Conservation (phyloP, 2,329 filamentous ascomycete species). For the Zymoseptoria passerinii region DNA sequence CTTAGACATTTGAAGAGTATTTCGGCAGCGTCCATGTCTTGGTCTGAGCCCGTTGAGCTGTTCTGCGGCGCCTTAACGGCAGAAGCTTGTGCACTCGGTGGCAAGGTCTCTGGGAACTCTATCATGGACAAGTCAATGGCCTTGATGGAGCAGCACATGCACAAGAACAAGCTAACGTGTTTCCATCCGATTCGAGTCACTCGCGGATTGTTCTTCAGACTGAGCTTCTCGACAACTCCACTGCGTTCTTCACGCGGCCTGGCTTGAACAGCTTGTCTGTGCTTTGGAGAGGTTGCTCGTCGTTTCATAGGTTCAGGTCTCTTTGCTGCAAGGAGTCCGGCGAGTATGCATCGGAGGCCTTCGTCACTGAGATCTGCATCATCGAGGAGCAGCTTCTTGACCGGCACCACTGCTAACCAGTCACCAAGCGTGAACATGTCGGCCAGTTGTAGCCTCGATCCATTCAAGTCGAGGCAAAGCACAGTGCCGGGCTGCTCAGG, state of each 20-base stretch:
- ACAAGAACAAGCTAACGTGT: constrained; percentile 79
- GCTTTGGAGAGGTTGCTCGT: constrained; percentile 22
- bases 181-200: constrained; percentile 84
- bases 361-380: constrained; percentile 83
- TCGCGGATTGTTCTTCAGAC: constrained; percentile 80
- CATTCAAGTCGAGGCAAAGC: constrained; percentile 71
- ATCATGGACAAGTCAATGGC: constrained; percentile 80
- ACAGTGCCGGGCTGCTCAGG: constrained; percentile 64
- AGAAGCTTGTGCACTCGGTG: constrained; percentile 16
- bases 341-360: constrained; percentile 75
- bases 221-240: constrained; percentile 77
- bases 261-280: constrained; percentile 18
- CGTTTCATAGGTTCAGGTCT: constrained; percentile 44
- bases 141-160: constrained; percentile 80
- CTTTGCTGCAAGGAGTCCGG: constrained; percentile 74
- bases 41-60: constrained; percentile 22
- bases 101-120: constrained; percentile 54
- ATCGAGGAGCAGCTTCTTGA: constrained; percentile 77
- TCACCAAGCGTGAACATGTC: constrained; percentile 86
- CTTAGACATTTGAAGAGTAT: constrained; percentile 68
- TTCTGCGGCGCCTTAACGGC: constrained; percentile 16
- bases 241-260: constrained; percentile 39
- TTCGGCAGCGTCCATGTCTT: constrained; percentile 47
- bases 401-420: constrained; percentile 86
- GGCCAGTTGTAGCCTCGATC: constrained; percentile 71